Conservation (phyloP, 1,139 yeast genomes). For the Blastobotrys petasosporus region DNA sequence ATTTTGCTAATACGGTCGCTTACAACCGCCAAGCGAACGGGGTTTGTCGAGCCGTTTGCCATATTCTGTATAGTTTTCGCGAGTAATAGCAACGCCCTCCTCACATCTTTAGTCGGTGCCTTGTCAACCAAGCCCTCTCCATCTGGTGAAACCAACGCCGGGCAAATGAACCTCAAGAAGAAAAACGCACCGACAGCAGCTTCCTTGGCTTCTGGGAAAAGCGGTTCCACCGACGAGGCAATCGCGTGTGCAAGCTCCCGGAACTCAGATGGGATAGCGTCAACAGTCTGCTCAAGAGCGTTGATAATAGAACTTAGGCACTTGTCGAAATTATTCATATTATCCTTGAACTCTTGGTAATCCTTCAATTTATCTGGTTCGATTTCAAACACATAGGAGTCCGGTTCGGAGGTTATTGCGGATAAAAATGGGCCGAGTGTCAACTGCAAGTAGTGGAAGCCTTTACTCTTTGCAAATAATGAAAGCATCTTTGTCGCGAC, state of each 20-base stretch:
- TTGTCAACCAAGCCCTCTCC: constrained; percentile 37
- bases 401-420: constrained; percentile 46
- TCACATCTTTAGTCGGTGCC: constrained; percentile 39
- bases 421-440: constrained; percentile 52
- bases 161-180: constrained; percentile 74
- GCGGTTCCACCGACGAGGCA: constrained; percentile 47
- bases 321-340: constrained; percentile 48
- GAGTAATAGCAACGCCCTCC: constrained; percentile 62
- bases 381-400: constrained; percentile 59
- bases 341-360: constrained; percentile 38
- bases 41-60: constrained; percentile 66
- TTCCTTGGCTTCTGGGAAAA: constrained; percentile 50
- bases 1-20: constrained; percentile 31
- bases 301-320: constrained; percentile 53
- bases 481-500: constrained; percentile 75
- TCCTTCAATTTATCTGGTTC: constrained; percentile 36
- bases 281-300: constrained; percentile 47
- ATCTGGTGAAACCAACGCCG: constrained; percentile 81
- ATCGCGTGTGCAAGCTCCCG: constrained; percentile 60
- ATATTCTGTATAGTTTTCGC: constrained; percentile 78
- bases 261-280: constrained; percentile 55
- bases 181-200: constrained; percentile 79
- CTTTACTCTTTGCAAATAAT: constrained; percentile 62
- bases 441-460: constrained; percentile 49
- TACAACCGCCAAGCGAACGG: constrained; percentile 45